Conservation (phyloP, 345 rosid species). For the Eucalyptus urophylla region DNA sequence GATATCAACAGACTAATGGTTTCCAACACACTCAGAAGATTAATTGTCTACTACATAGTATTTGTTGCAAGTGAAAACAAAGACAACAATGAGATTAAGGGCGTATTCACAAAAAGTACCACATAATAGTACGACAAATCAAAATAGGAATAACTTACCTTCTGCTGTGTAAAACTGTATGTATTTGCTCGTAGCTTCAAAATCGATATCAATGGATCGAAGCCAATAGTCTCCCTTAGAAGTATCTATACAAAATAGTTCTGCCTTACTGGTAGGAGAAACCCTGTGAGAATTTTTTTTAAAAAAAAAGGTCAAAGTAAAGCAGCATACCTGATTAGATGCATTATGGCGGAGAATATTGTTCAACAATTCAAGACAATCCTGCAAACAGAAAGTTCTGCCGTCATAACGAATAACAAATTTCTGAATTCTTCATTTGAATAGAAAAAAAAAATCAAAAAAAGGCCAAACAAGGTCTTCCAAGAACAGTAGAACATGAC, state of each 20-base stretch:
- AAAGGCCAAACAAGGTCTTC: not conserved
- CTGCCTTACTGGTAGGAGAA: constrained; percentile 9
- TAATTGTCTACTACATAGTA: constrained; percentile 87
- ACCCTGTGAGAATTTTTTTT: not conserved
- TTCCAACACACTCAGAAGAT: constrained; percentile 73
- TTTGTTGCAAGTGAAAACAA: constrained; percentile 24
- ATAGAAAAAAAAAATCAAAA: not conserved
- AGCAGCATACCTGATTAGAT: constrained; percentile 70
- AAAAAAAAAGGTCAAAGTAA: not conserved
- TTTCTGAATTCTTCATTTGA: not conserved
- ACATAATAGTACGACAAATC: not conserved
- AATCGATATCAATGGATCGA: constrained; percentile 67
- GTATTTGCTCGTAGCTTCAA: constrained; percentile 68
- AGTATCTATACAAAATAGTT: constrained; percentile 34
- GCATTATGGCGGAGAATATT: constrained; percentile 77
- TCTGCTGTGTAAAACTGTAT: constrained; percentile 87
- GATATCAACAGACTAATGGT: constrained; percentile 71
- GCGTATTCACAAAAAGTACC: not conserved
- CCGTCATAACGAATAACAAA: not conserved
- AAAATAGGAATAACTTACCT: constrained; percentile 61
- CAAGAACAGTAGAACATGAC: not conserved
- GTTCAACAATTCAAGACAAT: constrained; percentile 85
- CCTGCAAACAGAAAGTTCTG: constrained; percentile 29
- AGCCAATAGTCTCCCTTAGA: constrained; percentile 90
- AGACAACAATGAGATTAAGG: not conserved